A percentile compares a stretch with the other conserved stretches of the same genome.
phyloP scores from a whole-genome alignment of 2,329 filamentous ascomycete genomes.

The Elsinoe australis region DNA sequence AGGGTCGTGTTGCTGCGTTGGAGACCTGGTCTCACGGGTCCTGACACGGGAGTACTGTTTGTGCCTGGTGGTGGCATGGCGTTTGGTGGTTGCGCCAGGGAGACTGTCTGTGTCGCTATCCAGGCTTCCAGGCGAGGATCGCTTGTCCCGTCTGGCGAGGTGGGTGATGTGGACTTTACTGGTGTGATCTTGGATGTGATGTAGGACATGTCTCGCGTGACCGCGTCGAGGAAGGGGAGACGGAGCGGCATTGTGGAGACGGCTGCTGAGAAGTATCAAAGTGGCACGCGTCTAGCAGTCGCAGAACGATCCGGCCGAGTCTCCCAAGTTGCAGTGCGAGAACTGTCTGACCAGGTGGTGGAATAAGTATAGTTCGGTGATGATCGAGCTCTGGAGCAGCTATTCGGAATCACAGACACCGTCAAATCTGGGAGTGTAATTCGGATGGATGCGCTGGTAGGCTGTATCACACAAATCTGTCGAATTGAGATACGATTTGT shows the following conservation, averaged over 20 bases:
- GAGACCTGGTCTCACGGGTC: background rate
- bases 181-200: slow-evolving; percentile 12
- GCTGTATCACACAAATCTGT: no score
- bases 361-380: no score
- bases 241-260: slow-evolving; percentile 1
- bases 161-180: slow-evolving; percentile 1
- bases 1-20: slow-evolving; percentile 7
- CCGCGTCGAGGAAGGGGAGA: slow-evolving; percentile 4
- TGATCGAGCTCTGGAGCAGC: no score
- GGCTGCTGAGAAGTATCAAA: no score
- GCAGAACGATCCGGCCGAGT: no score
- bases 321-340: background rate
- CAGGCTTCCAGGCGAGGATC: slow-evolving; percentile 7
- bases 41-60: background rate
- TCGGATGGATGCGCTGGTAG: no score
- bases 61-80: background rate
- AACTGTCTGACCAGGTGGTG: no score
- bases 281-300: no score
- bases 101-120: slow-evolving; percentile 2
- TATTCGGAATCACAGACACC: no score
- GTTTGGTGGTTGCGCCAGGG: background rate
- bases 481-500: background rate
- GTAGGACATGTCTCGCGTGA: slow-evolving; percentile 13
- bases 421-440: no score
- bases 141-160: slow-evolving; percentile 11